Evolutionary conservation across 2,329 filamentous ascomycete genomes (phyloP).

Genomic region (Neodidymelliopsis sp.): DNA sequence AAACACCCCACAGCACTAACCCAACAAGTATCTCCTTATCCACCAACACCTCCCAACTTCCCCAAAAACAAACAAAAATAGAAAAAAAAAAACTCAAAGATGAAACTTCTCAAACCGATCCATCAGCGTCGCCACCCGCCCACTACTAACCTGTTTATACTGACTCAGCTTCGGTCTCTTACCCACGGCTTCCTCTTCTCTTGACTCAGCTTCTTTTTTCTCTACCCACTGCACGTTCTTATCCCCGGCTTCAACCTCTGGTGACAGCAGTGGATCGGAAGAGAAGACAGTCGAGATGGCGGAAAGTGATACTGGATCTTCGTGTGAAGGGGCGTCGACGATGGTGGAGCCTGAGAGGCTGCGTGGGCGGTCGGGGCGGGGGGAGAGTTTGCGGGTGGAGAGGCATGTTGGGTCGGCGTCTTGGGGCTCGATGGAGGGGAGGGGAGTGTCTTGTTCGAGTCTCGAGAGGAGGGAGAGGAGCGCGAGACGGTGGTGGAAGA

Average conservation of each 20-base stretch:
- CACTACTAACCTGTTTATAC: constrained; percentile 10
- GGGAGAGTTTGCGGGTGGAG: background rate
- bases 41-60: too few species aligned
- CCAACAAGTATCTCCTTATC: too few species aligned
- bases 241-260: background rate
- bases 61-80: too few species aligned
- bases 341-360: constrained; percentile 13
- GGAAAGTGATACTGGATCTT: background rate
- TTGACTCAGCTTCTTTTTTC: constrained; percentile 8
- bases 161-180: constrained; percentile 6
- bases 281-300: background rate
- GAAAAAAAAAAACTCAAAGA: too few species aligned
- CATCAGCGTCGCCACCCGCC: constrained; percentile 12
- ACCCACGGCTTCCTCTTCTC: background rate
- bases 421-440: background rate
- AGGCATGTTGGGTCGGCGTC: background rate
- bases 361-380: background rate
- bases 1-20: too few species aligned
- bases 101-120: constrained; percentile 13
- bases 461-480: background rate
- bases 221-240: constrained; percentile 1
- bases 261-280: too few species aligned
- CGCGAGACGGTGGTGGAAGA: background rate
- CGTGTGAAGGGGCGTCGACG: background rate
- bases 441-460: background rate